A percentile compares a stretch with the other conserved stretches of the same genome.
phyloP scores from a whole-genome alignment of 2,329 filamentous ascomycete species.

The Trichoderma harzianum region DNA sequence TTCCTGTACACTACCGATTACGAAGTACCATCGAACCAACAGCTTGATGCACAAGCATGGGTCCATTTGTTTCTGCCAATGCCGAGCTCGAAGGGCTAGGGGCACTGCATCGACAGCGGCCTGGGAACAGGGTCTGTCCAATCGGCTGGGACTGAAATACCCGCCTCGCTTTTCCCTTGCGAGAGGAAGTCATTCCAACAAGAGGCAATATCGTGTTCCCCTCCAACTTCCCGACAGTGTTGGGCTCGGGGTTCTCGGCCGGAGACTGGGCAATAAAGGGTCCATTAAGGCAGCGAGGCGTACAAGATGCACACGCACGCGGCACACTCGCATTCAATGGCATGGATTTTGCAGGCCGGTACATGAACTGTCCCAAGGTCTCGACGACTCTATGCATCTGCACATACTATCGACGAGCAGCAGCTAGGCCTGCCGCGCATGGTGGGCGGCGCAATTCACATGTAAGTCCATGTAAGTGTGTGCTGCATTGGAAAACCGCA shows the following conservation, averaged over 20 bases:
- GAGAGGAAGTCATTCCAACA: not conserved
- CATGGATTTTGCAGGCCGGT: not conserved
- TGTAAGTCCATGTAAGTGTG: not conserved
- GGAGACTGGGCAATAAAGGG: not conserved
- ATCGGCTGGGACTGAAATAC: slow-evolving; percentile 12
- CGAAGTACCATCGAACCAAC: not conserved
- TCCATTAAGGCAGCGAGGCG: not conserved
- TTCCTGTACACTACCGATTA: not conserved
- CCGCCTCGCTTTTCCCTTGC: not conserved
- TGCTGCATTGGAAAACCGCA: not conserved
- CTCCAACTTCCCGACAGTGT: not conserved
- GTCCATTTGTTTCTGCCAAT: not conserved
- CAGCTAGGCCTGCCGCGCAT: not conserved
- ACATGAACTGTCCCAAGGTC: slow-evolving; percentile 8
- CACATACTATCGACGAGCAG: slow-evolving; percentile 2
- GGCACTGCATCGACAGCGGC: slow-evolving; percentile 6
- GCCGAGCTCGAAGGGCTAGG: not conserved
- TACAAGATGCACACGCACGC: not conserved
- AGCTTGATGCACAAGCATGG: not conserved
- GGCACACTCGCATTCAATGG: slow-evolving; percentile 5
- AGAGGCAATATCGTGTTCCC: not conserved
- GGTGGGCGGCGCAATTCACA: not conserved
- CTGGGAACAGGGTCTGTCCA: slow-evolving; percentile 6
- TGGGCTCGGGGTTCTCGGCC: not conserved
- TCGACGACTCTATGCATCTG: slow-evolving; percentile 12